Base-by-base conservation (phyloP, 495 filamentous ascomycete species). In the Parathielavia appendiculata region DNA sequence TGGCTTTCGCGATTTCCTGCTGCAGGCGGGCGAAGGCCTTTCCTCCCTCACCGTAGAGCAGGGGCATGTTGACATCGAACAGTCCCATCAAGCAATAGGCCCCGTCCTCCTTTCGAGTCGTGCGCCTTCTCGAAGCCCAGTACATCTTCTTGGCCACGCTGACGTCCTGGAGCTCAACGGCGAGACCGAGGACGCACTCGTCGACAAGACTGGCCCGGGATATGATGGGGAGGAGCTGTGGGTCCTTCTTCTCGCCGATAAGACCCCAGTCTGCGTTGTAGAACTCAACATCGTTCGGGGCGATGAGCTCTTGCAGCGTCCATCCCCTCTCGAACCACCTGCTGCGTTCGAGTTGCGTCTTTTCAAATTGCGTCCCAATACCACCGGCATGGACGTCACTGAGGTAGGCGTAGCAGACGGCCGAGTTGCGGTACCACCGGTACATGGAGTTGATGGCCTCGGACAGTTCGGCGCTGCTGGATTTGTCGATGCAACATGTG, bases 401-500 rank as follows among this genome's bases (percentile, higher is more conserved):
- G 19, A 73, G 60, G 52, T 67, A 74, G 0, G 70, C 72, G 32
- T 67, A 77, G 47, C 75, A 76, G 1, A 71, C 56, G 5, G 35
- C 35, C 0, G 74, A 66, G 0, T 63, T 17, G 8, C 51, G 20
- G 34, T 76, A 77, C 74, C 70, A 78, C 0, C 73, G 52, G 70
- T 69, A 58, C 50, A 52, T 52, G 36, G 50, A 40, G 16, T 52
- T 52, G 36, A 52, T 41, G 22, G 50, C 50, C 14, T 78, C 73
- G 44, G 63, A 68, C 4, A 76, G 64, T 56, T 79, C 74, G 14
- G 72, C 72, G 45, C 75, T 79, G 58, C 69, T 72, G 9, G 61
- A 66, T 19, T 78, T 76, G 52, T 79, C 69, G 63, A 77, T 78
- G 53, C 75, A 78, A 50, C 75, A 78, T 0, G 75, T 76, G 45